Evolutionary conservation across 176 grass and related monocot species (phyloP).

Genomic region (Zizania latifolia): DNA sequence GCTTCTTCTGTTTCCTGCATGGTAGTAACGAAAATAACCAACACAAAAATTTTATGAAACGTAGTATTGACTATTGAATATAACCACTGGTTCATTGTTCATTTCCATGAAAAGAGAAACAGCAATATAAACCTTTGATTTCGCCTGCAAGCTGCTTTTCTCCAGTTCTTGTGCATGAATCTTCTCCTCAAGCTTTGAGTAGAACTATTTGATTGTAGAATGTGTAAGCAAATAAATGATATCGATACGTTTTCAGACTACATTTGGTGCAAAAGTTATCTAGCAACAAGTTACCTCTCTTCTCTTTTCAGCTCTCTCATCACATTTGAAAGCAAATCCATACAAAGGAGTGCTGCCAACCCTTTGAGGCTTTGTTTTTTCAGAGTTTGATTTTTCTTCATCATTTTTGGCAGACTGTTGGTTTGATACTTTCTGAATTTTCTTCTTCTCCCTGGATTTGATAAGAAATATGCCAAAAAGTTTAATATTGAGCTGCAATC

Average conservation of each 20-base stretch:
- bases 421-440: constrained; percentile 37
- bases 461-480: not conserved
- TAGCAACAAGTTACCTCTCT: constrained; percentile 43
- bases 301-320: constrained; percentile 66
- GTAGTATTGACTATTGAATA: not conserved
- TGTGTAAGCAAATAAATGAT: constrained; percentile 27
- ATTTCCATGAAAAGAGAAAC: constrained; percentile 9
- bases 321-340: constrained; percentile 66
- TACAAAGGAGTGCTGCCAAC: constrained; percentile 40
- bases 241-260: not conserved
- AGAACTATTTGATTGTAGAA: constrained; percentile 42
- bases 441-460: constrained; percentile 45
- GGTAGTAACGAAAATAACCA: constrained; percentile 13
- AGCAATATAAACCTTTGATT: constrained; percentile 48
- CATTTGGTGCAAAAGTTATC: not conserved
- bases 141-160: constrained; percentile 45
- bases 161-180: constrained; percentile 60
- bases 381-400: constrained; percentile 38
- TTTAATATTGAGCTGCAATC: not conserved
- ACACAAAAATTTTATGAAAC: not conserved
- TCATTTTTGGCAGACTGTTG: constrained; percentile 29
- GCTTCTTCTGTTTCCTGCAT: constrained; percentile 60
- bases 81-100: not conserved
- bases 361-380: constrained; percentile 33
- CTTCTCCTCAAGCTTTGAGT: constrained; percentile 65